Evolutionary conservation across 495 filamentous ascomycete genomes (phyloP), one percentile per base, ranked within the genome.

Genomic region (Aeminium ludgeri): DNA sequence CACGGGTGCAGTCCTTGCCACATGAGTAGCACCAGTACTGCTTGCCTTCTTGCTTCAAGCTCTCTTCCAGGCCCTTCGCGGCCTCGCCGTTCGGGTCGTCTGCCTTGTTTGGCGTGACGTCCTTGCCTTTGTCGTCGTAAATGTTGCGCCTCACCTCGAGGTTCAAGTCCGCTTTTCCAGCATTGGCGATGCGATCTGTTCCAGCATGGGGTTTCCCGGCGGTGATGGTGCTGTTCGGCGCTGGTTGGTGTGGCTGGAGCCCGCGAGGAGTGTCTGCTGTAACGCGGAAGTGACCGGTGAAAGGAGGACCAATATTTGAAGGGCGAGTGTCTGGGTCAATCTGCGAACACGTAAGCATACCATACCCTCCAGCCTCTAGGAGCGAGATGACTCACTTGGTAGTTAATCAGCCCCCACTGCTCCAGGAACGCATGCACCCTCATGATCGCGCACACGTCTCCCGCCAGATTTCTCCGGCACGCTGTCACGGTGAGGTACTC

Each of bases 361-460:
- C n/a, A 18, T 18, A 25, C 27, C 27, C 13, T 10, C 18, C 6
- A 34, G 25, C 23, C 17, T 38, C 17, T n/a, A n/a, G n/a, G n/a
- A n/a, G 17, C 36, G 36, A 10, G 40, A 49, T 46, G 11, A 46
- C 56, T n/a, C 65, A 92, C 89, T 64, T 97, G 89, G 56, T 96
- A 97, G 59, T 97, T 97, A 50, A 97, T 96, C 55, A 97, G 62
- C 10, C 89, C 89, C 89, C 89, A 97, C 57, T 95, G 86, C 62
- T 97, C 89, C n/a, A 97, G 70, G 64, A 96, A 96, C 4, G 84
- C 82, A 61, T 97, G 89, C 18, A 97, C 84, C 40, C 89, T 76
- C 89, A 96, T 95, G 49, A 97, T 96, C 11, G 91, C 89, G 59
- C 89, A 96, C 39, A 97, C 89, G 62, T 97, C 89, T 45, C 89